A percentile compares a stretch with the other conserved stretches of the same genome.
Evolutionary conservation across 805 yeast genomes (phyloP).

Genomic region (Wickerhamomyces bovis): DNA sequence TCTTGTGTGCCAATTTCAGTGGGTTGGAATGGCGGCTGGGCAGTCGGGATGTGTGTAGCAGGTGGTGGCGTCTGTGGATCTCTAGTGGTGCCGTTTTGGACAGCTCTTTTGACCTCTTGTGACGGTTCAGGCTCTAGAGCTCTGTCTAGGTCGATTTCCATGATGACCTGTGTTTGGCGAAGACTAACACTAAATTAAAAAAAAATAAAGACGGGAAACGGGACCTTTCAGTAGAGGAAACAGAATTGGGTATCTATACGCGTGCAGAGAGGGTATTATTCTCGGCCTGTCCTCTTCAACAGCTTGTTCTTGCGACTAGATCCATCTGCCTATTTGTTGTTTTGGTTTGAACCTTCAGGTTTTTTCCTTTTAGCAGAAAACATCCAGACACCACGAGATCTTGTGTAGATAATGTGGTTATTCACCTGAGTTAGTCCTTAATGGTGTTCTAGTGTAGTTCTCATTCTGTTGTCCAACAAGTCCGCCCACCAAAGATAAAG

Average conservation of each 20-base stretch:
- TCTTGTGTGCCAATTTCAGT: slow-evolving; percentile 16
- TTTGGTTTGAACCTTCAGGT: background rate
- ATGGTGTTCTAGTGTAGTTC: no score
- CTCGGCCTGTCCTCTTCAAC: background rate
- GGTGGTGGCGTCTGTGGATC: background rate
- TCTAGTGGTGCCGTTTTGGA: background rate
- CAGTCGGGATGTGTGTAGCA: background rate
- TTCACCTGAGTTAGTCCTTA: no score
- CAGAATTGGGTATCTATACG: background rate
- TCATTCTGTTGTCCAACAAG: no score
- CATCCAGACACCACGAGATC: slow-evolving; percentile 3
- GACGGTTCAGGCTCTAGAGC: slow-evolving; percentile 11
- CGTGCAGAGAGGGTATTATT: background rate
- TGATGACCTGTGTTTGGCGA: background rate
- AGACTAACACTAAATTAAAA: background rate
- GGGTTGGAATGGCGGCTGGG: slow-evolving; percentile 8
- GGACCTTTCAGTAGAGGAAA: background rate
- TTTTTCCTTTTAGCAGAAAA: background rate
- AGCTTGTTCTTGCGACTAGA: background rate
- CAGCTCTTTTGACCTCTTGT: background rate
- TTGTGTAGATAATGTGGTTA: no score
- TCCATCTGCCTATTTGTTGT: background rate
- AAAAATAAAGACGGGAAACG: background rate
- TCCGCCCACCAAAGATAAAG: no score
- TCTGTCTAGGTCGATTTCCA: slow-evolving; percentile 18